A percentile compares a stretch with the other conserved stretches of the same genome.
phyloP scores from a whole-genome alignment of 768 basidiomycete genomes.

The Trametes villosa region DNA sequence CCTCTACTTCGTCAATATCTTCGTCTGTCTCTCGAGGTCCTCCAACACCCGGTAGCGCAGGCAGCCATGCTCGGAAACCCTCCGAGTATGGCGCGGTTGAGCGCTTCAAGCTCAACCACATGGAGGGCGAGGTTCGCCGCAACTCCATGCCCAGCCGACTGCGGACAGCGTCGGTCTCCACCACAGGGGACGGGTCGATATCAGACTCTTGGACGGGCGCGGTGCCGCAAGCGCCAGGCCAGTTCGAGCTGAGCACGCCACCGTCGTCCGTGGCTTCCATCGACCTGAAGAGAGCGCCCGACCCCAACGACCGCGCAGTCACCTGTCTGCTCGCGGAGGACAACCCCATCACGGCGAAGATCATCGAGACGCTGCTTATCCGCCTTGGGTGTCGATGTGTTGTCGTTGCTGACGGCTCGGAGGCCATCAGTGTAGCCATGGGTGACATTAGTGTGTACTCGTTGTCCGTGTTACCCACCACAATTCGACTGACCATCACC shows the following conservation, averaged over 20 bases:
- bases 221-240: conserved; percentile 39
- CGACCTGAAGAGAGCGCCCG: conserved; percentile 75
- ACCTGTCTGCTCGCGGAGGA: conserved; percentile 96
- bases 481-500: conserved; percentile 30
- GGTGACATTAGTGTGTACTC: conserved; percentile 88
- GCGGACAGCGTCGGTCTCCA: conserved; percentile 83
- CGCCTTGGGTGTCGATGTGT: conserved; percentile 95
- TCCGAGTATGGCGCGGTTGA: conserved; percentile 90
- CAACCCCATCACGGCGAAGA: conserved; percentile 97
- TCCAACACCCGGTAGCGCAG: conserved; percentile 67
- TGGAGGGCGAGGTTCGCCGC: conserved; percentile 78
- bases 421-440: conserved; percentile 96
- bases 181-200: conserved; percentile 76
- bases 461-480: conserved; percentile 11
- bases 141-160: conserved; percentile 86
- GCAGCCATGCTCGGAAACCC: conserved; percentile 77
- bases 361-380: conserved; percentile 92
- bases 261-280: conserved; percentile 87
- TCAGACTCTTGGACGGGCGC: conserved; percentile 76
- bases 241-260: conserved; percentile 65
- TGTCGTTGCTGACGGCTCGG: conserved; percentile 94
- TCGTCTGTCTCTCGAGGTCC: conserved; percentile 86
- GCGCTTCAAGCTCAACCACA: conserved; percentile 81
- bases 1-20: conserved; percentile 88
- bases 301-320: conserved; percentile 85